Conservation (phyloP, 1,284 basidiomycete genomes). For the Blastosporella zonata region DNA sequence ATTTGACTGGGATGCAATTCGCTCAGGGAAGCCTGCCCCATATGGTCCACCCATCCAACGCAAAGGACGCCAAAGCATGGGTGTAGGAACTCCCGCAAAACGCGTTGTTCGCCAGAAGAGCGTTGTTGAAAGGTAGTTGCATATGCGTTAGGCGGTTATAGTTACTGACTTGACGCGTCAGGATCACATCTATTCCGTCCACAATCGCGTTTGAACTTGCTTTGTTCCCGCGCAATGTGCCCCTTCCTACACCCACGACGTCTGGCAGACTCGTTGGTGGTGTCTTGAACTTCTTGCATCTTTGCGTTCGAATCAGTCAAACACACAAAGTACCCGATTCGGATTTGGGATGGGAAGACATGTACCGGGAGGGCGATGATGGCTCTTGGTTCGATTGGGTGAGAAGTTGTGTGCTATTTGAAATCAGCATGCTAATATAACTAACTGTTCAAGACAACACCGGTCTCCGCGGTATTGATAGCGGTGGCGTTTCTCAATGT, state of each 20-base stretch:
- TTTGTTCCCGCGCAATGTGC: slow-evolving; percentile 72
- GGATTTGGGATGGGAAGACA: slow-evolving; percentile 73
- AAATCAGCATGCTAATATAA: slow-evolving; percentile 4
- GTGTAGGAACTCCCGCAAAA: slow-evolving; percentile 30
- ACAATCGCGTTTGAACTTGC: slow-evolving; percentile 68
- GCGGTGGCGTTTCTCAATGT: slow-evolving; percentile 51
- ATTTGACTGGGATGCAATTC: slow-evolving; percentile 81
- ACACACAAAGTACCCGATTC: slow-evolving; percentile 56
- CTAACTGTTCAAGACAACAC: slow-evolving; percentile 53
- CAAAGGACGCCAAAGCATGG: slow-evolving; percentile 46
- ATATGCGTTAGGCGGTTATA: slow-evolving; percentile 4
- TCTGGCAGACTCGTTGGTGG: slow-evolving; percentile 66
- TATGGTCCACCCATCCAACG: slow-evolving; percentile 56
- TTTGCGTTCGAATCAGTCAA: slow-evolving; percentile 60
- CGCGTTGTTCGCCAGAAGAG: slow-evolving; percentile 63
- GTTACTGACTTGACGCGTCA: slow-evolving; percentile 24
- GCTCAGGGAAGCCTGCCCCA: slow-evolving; percentile 61
- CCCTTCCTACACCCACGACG: slow-evolving; percentile 61
- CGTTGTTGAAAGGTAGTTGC: slow-evolving; percentile 52
- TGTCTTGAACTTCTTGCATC: slow-evolving; percentile 60
- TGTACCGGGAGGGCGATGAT: slow-evolving; percentile 61
- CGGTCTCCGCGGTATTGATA: slow-evolving; percentile 53
- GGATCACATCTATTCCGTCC: slow-evolving; percentile 62
- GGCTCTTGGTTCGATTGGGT: slow-evolving; percentile 82
- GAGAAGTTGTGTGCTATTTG: slow-evolving; percentile 24